Base-by-base conservation (phyloP, 2,329 filamentous ascomycete genomes). In the Seiridium cupressi region DNA sequence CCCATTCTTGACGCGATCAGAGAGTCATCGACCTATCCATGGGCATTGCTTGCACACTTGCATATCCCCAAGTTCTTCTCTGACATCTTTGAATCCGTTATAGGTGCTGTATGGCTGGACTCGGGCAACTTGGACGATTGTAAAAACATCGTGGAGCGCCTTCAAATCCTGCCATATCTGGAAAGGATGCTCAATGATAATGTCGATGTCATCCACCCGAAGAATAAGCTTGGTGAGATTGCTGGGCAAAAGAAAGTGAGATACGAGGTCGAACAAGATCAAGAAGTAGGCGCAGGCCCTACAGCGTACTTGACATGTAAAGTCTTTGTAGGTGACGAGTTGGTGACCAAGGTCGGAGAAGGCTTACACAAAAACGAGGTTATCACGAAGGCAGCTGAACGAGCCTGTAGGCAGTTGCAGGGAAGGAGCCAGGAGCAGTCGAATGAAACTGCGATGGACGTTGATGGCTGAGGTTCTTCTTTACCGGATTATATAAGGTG, bases 41-140 rank as follows among this genome's bases (percentile, higher is more conserved):
- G 94, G 94, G 79, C 84, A 1, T 73, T 86, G 0, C 83, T 98
- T 1, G 79, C 86, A 0, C 80, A 83, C 0, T 77, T 96, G 1
- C 80, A 82, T 11, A 81, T 88, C 0, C 85, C 85, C 13, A 97
- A 97, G 70, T 90, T 91, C 73, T 89, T 90, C 73, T 94, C 90
- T 0, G 93, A 97, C 72, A 76, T 97, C 6, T 80, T 97, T 8
- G 94, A 98, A 76, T 85, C 86, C 38, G 72, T 96, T 0, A 74
- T 98, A 0, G 94, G 91, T 0, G 93, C 93, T 0, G 81, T 97
- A 0, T 97, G 90, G 79, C 79, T 97, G 26, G 95, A 98, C 72
- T 90, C 81, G 0, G 90, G 89, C 0, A 81, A 83, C 1, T 70
- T 92, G 11, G 77, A 77, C 0, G 72, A 71, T 0, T 96, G 92